phyloP scores from a whole-genome alignment of 164 flowering plant genomes.

The Liquidambar formosana region DNA sequence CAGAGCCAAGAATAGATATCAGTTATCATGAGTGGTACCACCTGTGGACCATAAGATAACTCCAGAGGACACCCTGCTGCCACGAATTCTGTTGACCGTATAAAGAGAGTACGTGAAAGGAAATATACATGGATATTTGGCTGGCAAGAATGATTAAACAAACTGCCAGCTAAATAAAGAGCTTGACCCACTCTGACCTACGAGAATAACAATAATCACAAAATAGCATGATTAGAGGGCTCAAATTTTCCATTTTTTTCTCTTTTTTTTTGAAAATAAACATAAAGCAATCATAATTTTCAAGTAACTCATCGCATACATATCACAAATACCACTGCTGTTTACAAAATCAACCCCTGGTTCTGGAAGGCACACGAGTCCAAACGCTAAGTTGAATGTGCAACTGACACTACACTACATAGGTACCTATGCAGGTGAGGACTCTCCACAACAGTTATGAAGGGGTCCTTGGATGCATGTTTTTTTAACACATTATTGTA shows the following conservation, averaged over 20 bases:
- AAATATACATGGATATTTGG: slow-evolving; percentile 89
- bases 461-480: no score
- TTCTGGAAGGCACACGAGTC: no score
- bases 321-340: neutral
- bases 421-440: no score
- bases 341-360: neutral
- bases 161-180: slow-evolving; percentile 69
- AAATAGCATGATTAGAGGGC: slow-evolving; percentile 2
- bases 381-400: no score
- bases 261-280: neutral
- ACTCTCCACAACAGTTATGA: no score
- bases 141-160: slow-evolving; percentile 91
- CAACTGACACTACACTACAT: no score
- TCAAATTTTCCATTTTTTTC: neutral
- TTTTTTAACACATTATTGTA: no score
- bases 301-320: neutral
- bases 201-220: slow-evolving; percentile 15
- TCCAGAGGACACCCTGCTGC: slow-evolving; percentile 61
- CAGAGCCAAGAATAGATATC: neutral
- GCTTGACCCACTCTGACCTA: slow-evolving; percentile 93
- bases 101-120: slow-evolving; percentile 65
- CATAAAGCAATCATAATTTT: neutral
- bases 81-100: slow-evolving; percentile 68
- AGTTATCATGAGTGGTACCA: slow-evolving; percentile 15
- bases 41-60: slow-evolving; percentile 96